These are phyloP conservation scores for Didymella sp. DNA, from an alignment of 2,329 filamentous ascomycete species.

Conservation along the genomic window DNA sequence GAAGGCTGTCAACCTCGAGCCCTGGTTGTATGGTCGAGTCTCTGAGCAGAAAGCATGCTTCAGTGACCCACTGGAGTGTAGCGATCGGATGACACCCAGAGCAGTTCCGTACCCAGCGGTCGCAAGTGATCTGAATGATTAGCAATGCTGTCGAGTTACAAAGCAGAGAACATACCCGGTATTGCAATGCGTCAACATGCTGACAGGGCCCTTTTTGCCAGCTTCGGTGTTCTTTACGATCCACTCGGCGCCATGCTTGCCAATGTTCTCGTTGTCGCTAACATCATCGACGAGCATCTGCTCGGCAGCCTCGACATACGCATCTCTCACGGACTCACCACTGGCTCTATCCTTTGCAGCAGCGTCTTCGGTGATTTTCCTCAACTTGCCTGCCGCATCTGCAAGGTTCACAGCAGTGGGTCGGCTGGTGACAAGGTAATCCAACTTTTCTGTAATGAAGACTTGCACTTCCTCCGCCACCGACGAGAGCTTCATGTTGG, in stretches of 20 bases:
- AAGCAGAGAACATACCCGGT: conserved; percentile 68
- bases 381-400: conserved; percentile 85
- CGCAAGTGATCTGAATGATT: conserved; percentile 73
- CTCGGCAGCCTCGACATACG: conserved; percentile 82
- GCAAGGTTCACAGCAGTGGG: conserved; percentile 95
- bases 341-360: conserved; percentile 54
- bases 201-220: conserved; percentile 64
- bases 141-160: conserved; percentile 17
- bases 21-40: conserved; percentile 97
- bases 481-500: conserved; percentile 61
- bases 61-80: conserved; percentile 71
- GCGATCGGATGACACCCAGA: conserved; percentile 87
- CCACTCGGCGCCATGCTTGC: conserved; percentile 83
- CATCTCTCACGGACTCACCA: conserved; percentile 65
- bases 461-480: conserved; percentile 67
- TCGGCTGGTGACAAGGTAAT: conserved; percentile 86
- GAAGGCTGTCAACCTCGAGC: conserved; percentile 91
- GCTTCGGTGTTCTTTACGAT: conserved; percentile 67
- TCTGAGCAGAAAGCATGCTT: conserved; percentile 94
- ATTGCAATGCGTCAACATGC: conserved; percentile 97
- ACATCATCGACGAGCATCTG: conserved; percentile 87
- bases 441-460: conserved; percentile 77
- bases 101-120: conserved; percentile 98
- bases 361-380: conserved; percentile 63
- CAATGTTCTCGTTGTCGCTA: conserved; percentile 85